Evolutionary conservation across 2,329 filamentous ascomycete species (phyloP), one percentile per base, ranked within the genome.

Genomic region (Exophiala xenobiotica): DNA sequence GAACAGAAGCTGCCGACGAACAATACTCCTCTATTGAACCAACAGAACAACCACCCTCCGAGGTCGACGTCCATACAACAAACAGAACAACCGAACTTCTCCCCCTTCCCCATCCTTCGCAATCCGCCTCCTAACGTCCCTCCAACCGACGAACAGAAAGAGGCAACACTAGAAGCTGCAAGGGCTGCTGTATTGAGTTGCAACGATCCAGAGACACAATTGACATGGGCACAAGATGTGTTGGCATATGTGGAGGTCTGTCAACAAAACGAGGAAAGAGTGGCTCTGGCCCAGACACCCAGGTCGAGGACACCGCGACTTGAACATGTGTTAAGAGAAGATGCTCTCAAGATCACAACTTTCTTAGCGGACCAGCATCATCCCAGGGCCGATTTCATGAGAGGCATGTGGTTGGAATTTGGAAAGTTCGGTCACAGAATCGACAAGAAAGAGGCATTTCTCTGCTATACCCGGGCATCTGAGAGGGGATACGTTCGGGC

Each of bases 401-500:
- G 85, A 63, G 89, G 90, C 53, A 96, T 95, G 79, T 99, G 93
- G 93, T 78, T 95, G 44, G 93, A 99, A 68, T 99, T 97, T 77
- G 93, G 93, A 62, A 95, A 96, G 67, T 97, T 96, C 66, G 90
- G 90, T 31, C 84, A 86, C 69, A 83, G 90, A 22, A 78, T 90
- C 54, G 93, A 99, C 75, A 96, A 95, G 74, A 91, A 92, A 64
- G 92, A 96, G 72, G 92, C 93, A 6, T 97, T 95, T 67, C 74
- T 84, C 55, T 88, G 87, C 63, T 99, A 97, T 72, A 83, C 85
- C 56, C 79, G 86, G 63, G 88, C 93, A n/a, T 52, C 60, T 3
- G 87, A 91, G 62, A 85, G 88, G 62, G 90, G 90, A 51, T 95
- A 91, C 71, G 83, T 86, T 18, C 80, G 93, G 62, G 91, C 93